Evolutionary conservation across 441 rosid species (phyloP), one percentile per base, ranked within the genome.

Genomic region (Bruguiera hainesii): DNA sequence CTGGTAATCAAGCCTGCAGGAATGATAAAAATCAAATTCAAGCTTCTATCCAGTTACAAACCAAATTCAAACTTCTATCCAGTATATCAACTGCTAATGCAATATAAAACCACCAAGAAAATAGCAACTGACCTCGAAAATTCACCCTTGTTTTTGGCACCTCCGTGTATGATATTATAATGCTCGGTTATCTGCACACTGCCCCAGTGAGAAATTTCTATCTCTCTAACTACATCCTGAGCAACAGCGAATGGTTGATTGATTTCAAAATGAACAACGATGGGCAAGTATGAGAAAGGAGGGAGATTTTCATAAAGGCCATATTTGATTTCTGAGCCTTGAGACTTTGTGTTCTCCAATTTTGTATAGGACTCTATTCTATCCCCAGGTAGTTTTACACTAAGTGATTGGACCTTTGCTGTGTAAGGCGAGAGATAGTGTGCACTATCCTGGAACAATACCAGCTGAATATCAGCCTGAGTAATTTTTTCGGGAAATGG

Each of bases 171-270:
- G 50, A 92, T 56, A 56, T 78, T 82, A 75, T 95, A 95, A 77
- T 95, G 82, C 78, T 95, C 99, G 0, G 97, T 85, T 56, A 95
- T 78, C 78, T 89, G 96, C 65, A 95, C 89, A 55, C 87, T 87
- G 63, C 98, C 98, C 99, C 99, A 95, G 25, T 92, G 98, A 62
- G 99, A 95, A 71, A 95, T 85, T 78, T 92, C 96, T 69, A 95
- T 85, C 78, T 95, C 99, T 57, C 96, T 79, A 55, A 87, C 89
- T 60, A 96, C 80, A 79, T 87, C 91, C 71, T 68, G 72, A 60
- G 94, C 96, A 67, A 88, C 90, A 73, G 93, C 84, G 63, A 96
- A 92, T 29, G 97, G 90, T 67, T 85, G 82, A 72, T 89, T 90
- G 87, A 84, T 83, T 78, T 89, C 97, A 75, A 96, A 92, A 77